Evolutionary conservation across 108 stramenopile species (phyloP), one percentile per base, ranked within the genome.

Genomic region (Pseudonitzschia multiseries): DNA sequence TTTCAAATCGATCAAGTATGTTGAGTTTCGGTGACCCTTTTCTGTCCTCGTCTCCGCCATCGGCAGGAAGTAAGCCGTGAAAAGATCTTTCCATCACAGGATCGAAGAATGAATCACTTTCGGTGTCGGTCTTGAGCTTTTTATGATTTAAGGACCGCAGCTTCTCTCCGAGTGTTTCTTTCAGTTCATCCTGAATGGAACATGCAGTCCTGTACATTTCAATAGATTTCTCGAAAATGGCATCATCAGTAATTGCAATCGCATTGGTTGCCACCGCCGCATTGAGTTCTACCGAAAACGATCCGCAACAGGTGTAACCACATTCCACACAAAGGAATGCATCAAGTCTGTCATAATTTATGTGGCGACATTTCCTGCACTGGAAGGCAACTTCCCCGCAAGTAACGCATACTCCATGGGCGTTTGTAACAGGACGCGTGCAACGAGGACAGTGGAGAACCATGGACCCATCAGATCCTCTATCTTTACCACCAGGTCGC

Each of bases 251-350:
- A 62, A 95, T 87, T 6, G 91, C 88, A 54, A 88, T 78, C 13
- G 94, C 89, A 77, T 88, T 92, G 18, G 90, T 82, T 40, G 90
- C 91, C 40, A 91, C 81, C 21, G 82, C 91, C n/a, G 83, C 81
- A 70, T 67, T 84, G n/a, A 92, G 26, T 43, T 86, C 84, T 27
- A 77, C 83, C 46, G 77, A 70, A 71, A 99, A 97, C 26, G 72
- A 81, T 42, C 89, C 98, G 56, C 88, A 84, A 14, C 93, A 75
- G 68, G 96, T 97, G 78, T 96, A 96, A 9, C 98, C 98, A 73
- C 98, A 99, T 77, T 97, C 98, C 26, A 95, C 96, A 64, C 98
- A 99, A 13, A 99, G 73, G 66, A 99, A 98, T 32, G 97, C 96
- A 78, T 97, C 96, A 29, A 97, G 77, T 31, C 85, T 68, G 70